phyloP scores from a whole-genome alignment of 192 early-diverging fungal species.

The Lobosporangium transversale region DNA sequence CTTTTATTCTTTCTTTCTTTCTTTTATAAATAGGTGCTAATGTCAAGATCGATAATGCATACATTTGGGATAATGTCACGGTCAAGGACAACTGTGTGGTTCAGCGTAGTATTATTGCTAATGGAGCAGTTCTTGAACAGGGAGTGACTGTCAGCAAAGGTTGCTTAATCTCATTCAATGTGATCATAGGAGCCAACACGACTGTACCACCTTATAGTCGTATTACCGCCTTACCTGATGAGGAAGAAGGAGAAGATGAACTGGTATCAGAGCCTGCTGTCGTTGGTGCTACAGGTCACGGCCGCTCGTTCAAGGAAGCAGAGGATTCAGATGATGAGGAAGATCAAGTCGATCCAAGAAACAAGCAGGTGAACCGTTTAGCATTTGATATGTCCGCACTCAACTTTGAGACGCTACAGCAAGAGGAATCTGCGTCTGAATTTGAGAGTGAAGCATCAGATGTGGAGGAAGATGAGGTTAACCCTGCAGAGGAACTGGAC shows the following conservation, averaged over 20 bases:
- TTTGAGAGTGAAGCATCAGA: slow-evolving; percentile 61
- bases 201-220: slow-evolving; percentile 72
- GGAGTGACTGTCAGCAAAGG: slow-evolving; percentile 77
- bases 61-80: slow-evolving; percentile 82
- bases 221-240: slow-evolving; percentile 59
- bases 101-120: slow-evolving; percentile 78
- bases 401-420: slow-evolving; percentile 31
- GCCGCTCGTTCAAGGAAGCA: slow-evolving; percentile 56
- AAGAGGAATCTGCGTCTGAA: slow-evolving; percentile 54
- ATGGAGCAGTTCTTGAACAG: slow-evolving; percentile 71
- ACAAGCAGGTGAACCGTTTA: slow-evolving; percentile 59
- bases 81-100: slow-evolving; percentile 78
- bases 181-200: slow-evolving; percentile 78
- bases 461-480: slow-evolving; percentile 60
- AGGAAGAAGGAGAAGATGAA: slow-evolving; percentile 57
- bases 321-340: slow-evolving; percentile 70
- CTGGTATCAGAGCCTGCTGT: slow-evolving; percentile 48
- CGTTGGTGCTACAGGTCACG: slow-evolving; percentile 64
- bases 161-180: slow-evolving; percentile 73
- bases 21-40: slow-evolving; percentile 65
- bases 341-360: slow-evolving; percentile 62
- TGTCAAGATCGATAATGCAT: slow-evolving; percentile 82
- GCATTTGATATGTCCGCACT: slow-evolving; percentile 63
- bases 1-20: background rate
- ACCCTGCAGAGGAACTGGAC: slow-evolving; percentile 73